phyloP scores from a whole-genome alignment of 306 rosid genomes.

The Prunus armeniaca region DNA sequence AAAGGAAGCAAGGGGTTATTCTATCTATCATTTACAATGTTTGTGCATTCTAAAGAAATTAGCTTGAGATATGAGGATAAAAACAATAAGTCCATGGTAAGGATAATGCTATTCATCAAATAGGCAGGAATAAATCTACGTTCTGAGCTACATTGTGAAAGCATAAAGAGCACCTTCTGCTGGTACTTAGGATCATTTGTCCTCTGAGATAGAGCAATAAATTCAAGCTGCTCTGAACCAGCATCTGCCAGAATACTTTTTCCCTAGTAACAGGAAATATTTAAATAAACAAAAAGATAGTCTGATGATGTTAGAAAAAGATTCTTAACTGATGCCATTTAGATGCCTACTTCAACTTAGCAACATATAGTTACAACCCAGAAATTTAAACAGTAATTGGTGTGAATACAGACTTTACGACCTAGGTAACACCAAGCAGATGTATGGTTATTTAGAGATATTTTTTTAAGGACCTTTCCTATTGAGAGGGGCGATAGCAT shows the following conservation, averaged over 20 bases:
- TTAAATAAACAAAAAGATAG: neutral
- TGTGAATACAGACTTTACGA: neutral
- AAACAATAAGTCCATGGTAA: neutral
- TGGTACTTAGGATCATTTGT: conserved; percentile 28
- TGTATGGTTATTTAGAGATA: neutral
- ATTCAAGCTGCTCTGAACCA: conserved; percentile 29
- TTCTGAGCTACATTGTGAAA: neutral
- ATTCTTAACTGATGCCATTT: neutral
- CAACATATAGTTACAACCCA: neutral
- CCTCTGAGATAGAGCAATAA: conserved; percentile 30
- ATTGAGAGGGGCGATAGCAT: too few species aligned
- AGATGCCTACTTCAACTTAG: neutral
- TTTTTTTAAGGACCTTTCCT: too few species aligned
- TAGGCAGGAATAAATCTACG: neutral
- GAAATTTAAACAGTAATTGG: too few species aligned
- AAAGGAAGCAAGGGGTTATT: neutral
- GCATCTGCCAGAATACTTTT: conserved; percentile 29
- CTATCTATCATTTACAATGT: neutral
- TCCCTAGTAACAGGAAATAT: conserved; percentile 8
- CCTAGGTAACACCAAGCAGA: neutral
- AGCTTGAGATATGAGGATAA: neutral
- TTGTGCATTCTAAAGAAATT: neutral
- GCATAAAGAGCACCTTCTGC: conserved; percentile 20
- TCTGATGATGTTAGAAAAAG: neutral
- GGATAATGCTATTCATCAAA: neutral